Conservation (phyloP, 306 rosid genomes). For the Cucurbita ficifolia region DNA sequence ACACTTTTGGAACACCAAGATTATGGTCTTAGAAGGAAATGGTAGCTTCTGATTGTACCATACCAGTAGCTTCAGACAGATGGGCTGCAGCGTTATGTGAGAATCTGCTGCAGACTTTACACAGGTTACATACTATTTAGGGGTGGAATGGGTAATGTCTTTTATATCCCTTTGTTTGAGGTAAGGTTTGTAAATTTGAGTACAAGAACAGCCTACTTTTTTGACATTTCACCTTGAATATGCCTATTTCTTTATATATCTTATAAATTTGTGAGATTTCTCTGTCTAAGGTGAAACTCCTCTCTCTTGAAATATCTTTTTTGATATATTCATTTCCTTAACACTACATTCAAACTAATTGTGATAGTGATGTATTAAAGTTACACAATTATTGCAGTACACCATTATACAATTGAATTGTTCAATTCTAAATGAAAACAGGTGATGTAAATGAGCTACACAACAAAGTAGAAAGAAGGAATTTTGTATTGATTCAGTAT, state of each 20-base stretch:
- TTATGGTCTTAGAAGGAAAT: neutral
- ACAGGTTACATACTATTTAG: neutral
- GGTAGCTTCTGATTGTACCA: neutral
- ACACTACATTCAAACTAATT: too few relatives aligned
- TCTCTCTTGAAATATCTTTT: neutral
- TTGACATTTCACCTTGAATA: neutral
- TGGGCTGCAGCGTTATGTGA: neutral
- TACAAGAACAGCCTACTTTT: neutral
- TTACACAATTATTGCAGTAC: neutral
- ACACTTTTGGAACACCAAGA: neutral
- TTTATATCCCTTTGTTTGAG: neutral
- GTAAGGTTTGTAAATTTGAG: neutral
- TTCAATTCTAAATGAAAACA: neutral
- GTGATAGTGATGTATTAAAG: too few relatives aligned
- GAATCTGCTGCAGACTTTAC: too few relatives aligned
- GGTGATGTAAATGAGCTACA: neutral
- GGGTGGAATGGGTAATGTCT: neutral
- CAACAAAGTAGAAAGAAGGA: neutral
- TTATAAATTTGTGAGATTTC: neutral
- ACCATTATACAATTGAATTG: neutral
- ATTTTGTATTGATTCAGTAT: slow-evolving; percentile 1
- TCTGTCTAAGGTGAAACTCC: neutral
- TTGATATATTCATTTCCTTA: neutral
- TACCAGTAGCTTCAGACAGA: neutral
- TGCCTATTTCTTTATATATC: neutral